Percentiles rank a stretch among this genome's conserved stretches.
Evolutionary conservation across 2,329 filamentous ascomycete species (phyloP).

Genomic region (Neurospora crassa): DNA sequence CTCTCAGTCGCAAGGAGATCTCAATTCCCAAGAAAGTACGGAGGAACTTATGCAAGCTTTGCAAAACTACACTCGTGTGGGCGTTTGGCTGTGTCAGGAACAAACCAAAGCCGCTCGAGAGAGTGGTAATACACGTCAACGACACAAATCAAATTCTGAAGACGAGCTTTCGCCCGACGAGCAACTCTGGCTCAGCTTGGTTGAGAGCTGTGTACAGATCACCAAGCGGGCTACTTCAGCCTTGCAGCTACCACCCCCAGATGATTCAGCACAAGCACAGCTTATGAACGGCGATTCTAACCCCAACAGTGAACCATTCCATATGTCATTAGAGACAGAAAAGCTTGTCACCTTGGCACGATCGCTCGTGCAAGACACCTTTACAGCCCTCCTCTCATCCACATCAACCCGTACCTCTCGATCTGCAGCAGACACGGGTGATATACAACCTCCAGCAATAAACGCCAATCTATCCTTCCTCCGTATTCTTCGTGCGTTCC

Average conservation of each 20-base stretch:
- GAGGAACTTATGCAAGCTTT: constrained; percentile 67
- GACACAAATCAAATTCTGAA: constrained; percentile 33
- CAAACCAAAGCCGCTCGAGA: constrained; percentile 57
- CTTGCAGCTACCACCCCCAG: constrained; percentile 28
- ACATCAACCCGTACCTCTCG: constrained; percentile 44
- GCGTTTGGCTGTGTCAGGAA: constrained; percentile 89
- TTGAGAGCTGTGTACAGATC: constrained; percentile 51
- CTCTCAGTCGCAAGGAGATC: constrained; percentile 42
- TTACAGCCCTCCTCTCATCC: constrained; percentile 73
- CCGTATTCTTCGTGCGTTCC: constrained; percentile 78
- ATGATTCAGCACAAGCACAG: neutral
- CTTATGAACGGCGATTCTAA: neutral
- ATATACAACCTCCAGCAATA: constrained; percentile 12
- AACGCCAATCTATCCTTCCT: constrained; percentile 69
- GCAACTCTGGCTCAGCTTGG: constrained; percentile 49
- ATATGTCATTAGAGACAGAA: constrained; percentile 38
- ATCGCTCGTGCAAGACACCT: constrained; percentile 77
- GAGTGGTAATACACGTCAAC: constrained; percentile 38
- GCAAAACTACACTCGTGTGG: constrained; percentile 84
- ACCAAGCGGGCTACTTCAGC: constrained; percentile 54
- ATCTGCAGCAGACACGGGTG: constrained; percentile 23
- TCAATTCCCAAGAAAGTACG: constrained; percentile 48
- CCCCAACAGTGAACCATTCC: neutral
- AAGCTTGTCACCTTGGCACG: constrained; percentile 61
- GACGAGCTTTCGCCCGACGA: constrained; percentile 44